Evolutionary conservation across 2,329 filamentous ascomycete species (phyloP).

Genomic region (Aotearoamyces nothofagi): DNA sequence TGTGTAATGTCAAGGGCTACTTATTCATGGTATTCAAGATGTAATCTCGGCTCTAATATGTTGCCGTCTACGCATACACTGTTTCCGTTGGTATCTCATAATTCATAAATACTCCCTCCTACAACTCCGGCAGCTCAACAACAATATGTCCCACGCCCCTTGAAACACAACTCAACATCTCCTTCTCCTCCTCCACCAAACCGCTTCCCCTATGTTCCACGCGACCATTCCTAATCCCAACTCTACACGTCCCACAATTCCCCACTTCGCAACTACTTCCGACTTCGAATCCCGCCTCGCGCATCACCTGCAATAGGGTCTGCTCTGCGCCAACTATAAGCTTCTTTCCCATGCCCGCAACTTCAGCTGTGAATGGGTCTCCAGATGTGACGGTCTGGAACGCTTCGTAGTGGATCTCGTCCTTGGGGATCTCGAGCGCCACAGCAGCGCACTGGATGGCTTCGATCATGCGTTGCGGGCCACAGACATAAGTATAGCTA

Average conservation of each 20-base stretch:
- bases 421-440: slow-evolving; percentile 26
- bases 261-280: slow-evolving; percentile 27
- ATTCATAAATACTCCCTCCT: no score
- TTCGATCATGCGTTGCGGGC: slow-evolving; percentile 40
- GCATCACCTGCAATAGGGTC: slow-evolving; percentile 25
- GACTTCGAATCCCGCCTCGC: slow-evolving; percentile 23
- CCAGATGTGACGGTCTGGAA: slow-evolving; percentile 38
- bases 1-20: no score
- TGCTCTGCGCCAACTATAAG: slow-evolving; percentile 28
- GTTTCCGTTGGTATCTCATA: no score
- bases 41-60: no score
- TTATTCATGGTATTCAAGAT: no score
- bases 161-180: slow-evolving; percentile 12
- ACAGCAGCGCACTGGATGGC: slow-evolving; percentile 27
- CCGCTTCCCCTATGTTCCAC: slow-evolving; percentile 24
- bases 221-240: slow-evolving; percentile 22
- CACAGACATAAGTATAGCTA: slow-evolving; percentile 45
- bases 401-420: slow-evolving; percentile 44
- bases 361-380: slow-evolving; percentile 43
- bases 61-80: no score
- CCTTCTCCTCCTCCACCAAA: slow-evolving; percentile 21
- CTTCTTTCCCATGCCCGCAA: slow-evolving; percentile 14
- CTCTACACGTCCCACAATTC: slow-evolving; percentile 26
- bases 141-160: slow-evolving; percentile 9
- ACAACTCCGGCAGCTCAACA: no score